Evolutionary conservation across 2,329 filamentous ascomycete species (phyloP).

Genomic region (Eurotiales sp.): DNA sequence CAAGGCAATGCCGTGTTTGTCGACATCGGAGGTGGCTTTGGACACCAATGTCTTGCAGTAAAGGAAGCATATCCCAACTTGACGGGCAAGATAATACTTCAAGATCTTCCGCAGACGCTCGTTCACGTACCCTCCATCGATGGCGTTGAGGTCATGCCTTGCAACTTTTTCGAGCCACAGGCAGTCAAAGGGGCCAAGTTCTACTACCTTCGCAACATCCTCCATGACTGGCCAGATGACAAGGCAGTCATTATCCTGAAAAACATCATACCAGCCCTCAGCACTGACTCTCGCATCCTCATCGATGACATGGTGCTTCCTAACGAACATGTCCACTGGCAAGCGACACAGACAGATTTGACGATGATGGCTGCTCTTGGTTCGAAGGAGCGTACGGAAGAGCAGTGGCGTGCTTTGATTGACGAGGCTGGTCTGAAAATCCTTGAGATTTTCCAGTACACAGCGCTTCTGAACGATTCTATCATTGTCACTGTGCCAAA

Average conservation of each 20-base stretch:
- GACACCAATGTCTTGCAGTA: slow-evolving; percentile 2
- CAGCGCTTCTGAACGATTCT: no score
- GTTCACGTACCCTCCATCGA: background rate
- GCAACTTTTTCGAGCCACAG: slow-evolving; percentile 16
- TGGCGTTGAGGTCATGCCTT: slow-evolving; percentile 5
- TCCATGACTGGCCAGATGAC: slow-evolving; percentile 25
- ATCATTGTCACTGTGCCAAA: no score
- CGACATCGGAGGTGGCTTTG: slow-evolving; percentile 8
- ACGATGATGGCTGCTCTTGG: slow-evolving; percentile 35
- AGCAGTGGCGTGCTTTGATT: slow-evolving; percentile 30
- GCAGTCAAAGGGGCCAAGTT: slow-evolving; percentile 11
- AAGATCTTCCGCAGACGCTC: background rate
- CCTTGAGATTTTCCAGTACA: no score
- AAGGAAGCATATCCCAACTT: background rate
- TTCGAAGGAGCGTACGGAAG: slow-evolving; percentile 32
- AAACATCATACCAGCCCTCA: slow-evolving; percentile 30
- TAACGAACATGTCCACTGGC: slow-evolving; percentile 27
- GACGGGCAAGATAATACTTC: background rate
- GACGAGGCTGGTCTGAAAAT: slow-evolving; percentile 16
- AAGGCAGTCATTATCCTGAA: slow-evolving; percentile 19
- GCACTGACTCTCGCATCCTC: slow-evolving; percentile 34
- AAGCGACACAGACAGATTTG: slow-evolving; percentile 33
- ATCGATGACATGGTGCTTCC: slow-evolving; percentile 45
- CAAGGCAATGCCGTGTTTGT: slow-evolving; percentile 1
- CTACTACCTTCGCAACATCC: slow-evolving; percentile 24